phyloP scores from a whole-genome alignment of 2,329 filamentous ascomycete genomes.

The Mycocentrospora acerina region DNA sequence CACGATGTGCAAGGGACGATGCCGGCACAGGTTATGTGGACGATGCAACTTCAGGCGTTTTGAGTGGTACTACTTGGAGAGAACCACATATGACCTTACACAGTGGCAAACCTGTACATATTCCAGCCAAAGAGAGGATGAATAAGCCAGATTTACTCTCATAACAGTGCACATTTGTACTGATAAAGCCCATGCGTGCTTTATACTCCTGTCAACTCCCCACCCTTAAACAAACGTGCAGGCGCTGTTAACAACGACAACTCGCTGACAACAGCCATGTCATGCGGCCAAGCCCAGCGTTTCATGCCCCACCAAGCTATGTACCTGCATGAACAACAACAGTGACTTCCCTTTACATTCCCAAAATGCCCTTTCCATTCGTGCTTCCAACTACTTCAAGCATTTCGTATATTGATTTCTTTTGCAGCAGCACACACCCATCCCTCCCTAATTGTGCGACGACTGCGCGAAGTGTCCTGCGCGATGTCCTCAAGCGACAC shows the following conservation, averaged over 20 bases:
- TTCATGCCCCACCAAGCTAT: conserved; percentile 23
- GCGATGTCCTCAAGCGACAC: conserved; percentile 82
- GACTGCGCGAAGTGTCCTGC: conserved; percentile 79
- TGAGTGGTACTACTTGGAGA: conserved; percentile 8
- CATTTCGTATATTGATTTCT: conserved; percentile 76
- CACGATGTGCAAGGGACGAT: conserved; percentile 3
- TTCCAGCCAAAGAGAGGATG: conserved; percentile 21
- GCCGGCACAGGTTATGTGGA: conserved; percentile 7
- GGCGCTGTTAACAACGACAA: too few relatives aligned
- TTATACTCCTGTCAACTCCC: too few relatives aligned
- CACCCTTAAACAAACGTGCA: too few relatives aligned
- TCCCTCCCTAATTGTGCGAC: conserved; percentile 82
- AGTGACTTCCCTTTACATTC: conserved; percentile 11
- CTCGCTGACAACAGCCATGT: too few relatives aligned
- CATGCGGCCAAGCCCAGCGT: conserved; percentile 10
- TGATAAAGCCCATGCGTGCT: too few relatives aligned
- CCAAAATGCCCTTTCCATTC: conserved; percentile 84
- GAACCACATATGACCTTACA: conserved; percentile 14
- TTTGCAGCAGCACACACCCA: conserved; percentile 80
- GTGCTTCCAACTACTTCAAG: conserved; percentile 85
- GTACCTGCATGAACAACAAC: conserved; percentile 27
- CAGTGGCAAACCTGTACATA: conserved; percentile 33
- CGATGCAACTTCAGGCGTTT: conserved; percentile 11
- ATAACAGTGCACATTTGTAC: background rate
- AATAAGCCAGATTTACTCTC: conserved; percentile 9